These are phyloP conservation scores for Sugiyamaella floridensis DNA, from an alignment of 805 yeast genomes.

Conservation along the genomic window DNA sequence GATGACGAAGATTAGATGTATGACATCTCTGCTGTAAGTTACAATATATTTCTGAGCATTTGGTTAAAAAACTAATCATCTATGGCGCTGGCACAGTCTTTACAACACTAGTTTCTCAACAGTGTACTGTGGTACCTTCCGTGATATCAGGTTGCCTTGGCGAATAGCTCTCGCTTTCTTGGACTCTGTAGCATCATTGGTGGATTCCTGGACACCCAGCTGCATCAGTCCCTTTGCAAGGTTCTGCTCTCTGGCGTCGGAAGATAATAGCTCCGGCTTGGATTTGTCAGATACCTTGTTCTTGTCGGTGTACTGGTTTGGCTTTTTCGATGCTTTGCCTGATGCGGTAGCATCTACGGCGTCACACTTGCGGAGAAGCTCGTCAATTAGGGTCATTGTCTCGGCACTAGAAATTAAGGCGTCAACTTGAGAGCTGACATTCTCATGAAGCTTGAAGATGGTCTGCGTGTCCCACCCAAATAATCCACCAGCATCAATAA, in stretches of 20 bases:
- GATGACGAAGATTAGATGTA: slow-evolving; percentile 27
- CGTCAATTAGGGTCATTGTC: slow-evolving; percentile 23
- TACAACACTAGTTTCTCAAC: slow-evolving; percentile 27
- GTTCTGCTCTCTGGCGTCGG: slow-evolving; percentile 12
- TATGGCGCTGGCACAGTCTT: neutral
- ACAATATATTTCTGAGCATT: neutral
- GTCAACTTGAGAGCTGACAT: slow-evolving; percentile 44
- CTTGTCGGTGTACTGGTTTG: slow-evolving; percentile 3
- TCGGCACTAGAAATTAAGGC: slow-evolving; percentile 23
- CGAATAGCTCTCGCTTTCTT: slow-evolving; percentile 7
- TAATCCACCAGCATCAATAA: slow-evolving; percentile 68
- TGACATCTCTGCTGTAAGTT: neutral
- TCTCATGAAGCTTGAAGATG: slow-evolving; percentile 38
- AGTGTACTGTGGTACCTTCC: slow-evolving; percentile 26
- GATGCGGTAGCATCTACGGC: slow-evolving; percentile 20
- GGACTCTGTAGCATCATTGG: neutral
- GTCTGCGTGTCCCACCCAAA: slow-evolving; percentile 55
- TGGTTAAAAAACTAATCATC: too few species aligned
- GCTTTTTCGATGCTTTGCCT: slow-evolving; percentile 18
- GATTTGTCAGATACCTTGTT: slow-evolving; percentile 1
- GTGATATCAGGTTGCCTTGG: slow-evolving; percentile 17
- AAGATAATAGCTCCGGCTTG: slow-evolving; percentile 13
- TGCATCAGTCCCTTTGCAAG: slow-evolving; percentile 12
- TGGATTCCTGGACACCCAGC: slow-evolving; percentile 10
- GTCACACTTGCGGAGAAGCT: slow-evolving; percentile 22